Base-by-base conservation (phyloP, 2,329 filamentous ascomycete genomes). In the Akanthomyces dipterigenus region DNA sequence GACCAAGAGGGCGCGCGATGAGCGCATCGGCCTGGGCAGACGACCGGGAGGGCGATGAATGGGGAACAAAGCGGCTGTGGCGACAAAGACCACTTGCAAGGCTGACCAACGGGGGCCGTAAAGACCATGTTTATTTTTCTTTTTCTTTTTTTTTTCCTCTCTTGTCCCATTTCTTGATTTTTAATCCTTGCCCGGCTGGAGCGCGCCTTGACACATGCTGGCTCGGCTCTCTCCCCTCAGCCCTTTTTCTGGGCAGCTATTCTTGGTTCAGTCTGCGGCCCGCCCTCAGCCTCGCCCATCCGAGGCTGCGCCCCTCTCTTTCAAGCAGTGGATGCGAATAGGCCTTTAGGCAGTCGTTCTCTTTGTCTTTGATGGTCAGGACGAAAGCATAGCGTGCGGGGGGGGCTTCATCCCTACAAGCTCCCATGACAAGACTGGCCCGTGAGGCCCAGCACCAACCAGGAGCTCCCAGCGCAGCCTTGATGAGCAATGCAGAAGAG, bases 21-120 rank as follows among this genome's bases (percentile, higher is more conserved):
- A 76, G 48, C 70, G 76, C 57, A 76, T 78, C 56, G 75, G 75
- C 1, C 70, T 76, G 9, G 48, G 55, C 3, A 63, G 65, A 64
- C 51, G 60, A 18, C 49, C 26, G 6, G 45, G 53, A 4, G 60
- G 53, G 12, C 60, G 53, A 28, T 62, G 60, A 62, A 67, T 68
- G 62, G 61, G 64, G 63, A 63, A 60, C 53, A n/a, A 26, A 53
- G 7, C 11, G 26, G 8, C 18, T 3, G 34, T 7, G 24, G 31
- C 14, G 24, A 11, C 6, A 16, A 49, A 3, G 36, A 16, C 3
- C 31, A 16, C 3, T 9, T 34, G 31, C 31, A 34, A 34, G 6
- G 31, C 31, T 34, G 31, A 11, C 31, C 6, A n/a, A n/a, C n/a
- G n/a, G n/a, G n/a, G n/a, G n/a, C n/a, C n/a, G n/a, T n/a, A n/a